These are phyloP conservation scores for Usnea hakonensis DNA, from an alignment of 495 filamentous ascomycete species.

Conservation along the genomic window DNA sequence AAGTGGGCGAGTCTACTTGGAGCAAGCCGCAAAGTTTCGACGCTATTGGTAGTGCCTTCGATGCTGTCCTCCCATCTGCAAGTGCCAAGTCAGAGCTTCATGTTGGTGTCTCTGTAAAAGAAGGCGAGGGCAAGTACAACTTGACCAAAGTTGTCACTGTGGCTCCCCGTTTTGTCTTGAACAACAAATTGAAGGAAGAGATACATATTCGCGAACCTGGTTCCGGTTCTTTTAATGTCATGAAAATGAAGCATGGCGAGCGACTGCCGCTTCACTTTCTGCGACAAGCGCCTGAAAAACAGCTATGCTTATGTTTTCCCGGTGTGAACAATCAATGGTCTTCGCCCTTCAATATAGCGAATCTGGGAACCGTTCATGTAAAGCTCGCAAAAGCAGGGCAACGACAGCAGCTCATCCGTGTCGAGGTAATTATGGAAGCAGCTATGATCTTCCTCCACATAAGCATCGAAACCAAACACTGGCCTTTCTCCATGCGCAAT, in stretches of 20 bases:
- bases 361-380: conserved; percentile 82
- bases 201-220: conserved; percentile 82
- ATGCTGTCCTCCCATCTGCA: conserved; percentile 69
- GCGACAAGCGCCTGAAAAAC: conserved; percentile 68
- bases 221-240: conserved; percentile 59
- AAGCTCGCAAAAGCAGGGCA: conserved; percentile 88
- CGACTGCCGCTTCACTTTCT: conserved; percentile 82
- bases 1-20: conserved; percentile 83
- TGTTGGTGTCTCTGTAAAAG: conserved; percentile 75
- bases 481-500: conserved; percentile 98
- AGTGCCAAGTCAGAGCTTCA: conserved; percentile 74
- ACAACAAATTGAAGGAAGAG: conserved; percentile 84
- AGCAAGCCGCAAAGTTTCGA: conserved; percentile 97
- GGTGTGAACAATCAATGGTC: conserved; percentile 98
- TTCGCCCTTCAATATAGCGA: conserved; percentile 92
- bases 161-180: conserved; percentile 87
- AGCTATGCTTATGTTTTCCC: conserved; percentile 86
- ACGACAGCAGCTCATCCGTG: conserved; percentile 76
- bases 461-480: conserved; percentile 81
- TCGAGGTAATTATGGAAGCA: conserved; percentile 84
- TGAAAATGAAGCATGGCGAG: conserved; percentile 65
- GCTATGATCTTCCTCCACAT: conserved; percentile 90
- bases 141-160: conserved; percentile 89
- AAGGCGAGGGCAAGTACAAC: conserved; percentile 96
- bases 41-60: conserved; percentile 87